Evolutionary conservation across 768 basidiomycete genomes (phyloP), one percentile per base, ranked within the genome.

Genomic region (Hericium rajendrae): DNA sequence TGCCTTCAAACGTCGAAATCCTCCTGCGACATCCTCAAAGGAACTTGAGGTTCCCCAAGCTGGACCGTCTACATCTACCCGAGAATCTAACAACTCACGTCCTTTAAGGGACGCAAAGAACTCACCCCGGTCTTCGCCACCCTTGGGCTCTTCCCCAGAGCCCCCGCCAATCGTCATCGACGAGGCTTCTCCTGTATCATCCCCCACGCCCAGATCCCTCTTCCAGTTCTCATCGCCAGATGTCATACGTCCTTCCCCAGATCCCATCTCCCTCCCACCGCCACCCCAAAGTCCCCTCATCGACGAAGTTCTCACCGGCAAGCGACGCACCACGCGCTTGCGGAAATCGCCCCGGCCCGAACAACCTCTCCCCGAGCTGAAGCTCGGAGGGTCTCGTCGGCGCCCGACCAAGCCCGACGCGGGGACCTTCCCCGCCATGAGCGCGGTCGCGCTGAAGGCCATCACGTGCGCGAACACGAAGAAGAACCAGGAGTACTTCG

Each of bases 401-500:
- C 48, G 51, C 13, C 59, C 38, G 32, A 32, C 16, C 20, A n/a
- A 46, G 18, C 61, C 65, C 15, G 71, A 76, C 38, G 73, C 72
- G 4, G 71, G 74, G 51, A 69, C 70, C 18, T 86, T 87, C 67
- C 74, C 78, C 53, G 81, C 84, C 37, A 84, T 91, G 83, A 85
- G 78, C 54, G 79, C 83, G 18, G 75, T 80, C 1, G 84, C 86
- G 8, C 71, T 91, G 57, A 85, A 81, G 65, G 76, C 83, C 39
- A 75, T 92, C 55, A 92, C 89, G 10, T 76, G 74, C 15, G 78
- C 80, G 41, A 91, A 92, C 68, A 92, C 89, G 1, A 69, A 74
- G 51, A 80, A 72, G 67, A 92, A 92, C 64, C 88, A 92, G 71
- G 72, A 76, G 51, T 87, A 84, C 22, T 73, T 79, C 5, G 80